Percentiles rank a stretch among this genome's conserved stretches.
phyloP scores from a whole-genome alignment of 192 early-diverging fungal species.

The Coemansia umbellata region DNA sequence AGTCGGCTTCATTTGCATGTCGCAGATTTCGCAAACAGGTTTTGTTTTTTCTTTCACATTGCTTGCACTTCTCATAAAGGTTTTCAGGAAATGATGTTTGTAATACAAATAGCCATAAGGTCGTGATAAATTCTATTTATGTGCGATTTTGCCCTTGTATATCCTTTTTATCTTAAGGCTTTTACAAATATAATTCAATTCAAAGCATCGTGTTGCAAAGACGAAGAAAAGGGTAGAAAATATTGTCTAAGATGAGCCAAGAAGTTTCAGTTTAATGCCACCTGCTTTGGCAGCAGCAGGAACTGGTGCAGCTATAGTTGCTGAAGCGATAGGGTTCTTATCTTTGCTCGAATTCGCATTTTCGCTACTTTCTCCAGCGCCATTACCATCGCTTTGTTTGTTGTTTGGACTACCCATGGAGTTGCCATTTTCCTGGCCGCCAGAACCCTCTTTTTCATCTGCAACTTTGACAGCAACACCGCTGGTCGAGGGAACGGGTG shows the following conservation, averaged over 20 bases:
- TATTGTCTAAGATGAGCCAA: conserved; percentile 8
- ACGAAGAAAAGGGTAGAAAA: neutral
- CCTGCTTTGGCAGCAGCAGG: conserved; percentile 27
- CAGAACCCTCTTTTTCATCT: neutral
- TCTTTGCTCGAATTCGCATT: neutral
- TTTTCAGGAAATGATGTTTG: too few relatives aligned
- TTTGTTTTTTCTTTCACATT: too few relatives aligned
- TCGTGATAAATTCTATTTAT: too few relatives aligned
- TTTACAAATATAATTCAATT: too few relatives aligned
- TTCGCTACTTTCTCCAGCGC: neutral
- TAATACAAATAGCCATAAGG: too few relatives aligned
- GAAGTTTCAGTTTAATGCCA: conserved; percentile 37
- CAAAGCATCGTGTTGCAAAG: neutral
- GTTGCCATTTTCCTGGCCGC: neutral
- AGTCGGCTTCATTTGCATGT: too few relatives aligned
- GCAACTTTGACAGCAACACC: conserved; percentile 14
- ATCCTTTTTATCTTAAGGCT: too few relatives aligned
- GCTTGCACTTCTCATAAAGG: too few relatives aligned
- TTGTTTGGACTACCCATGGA: neutral
- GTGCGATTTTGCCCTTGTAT: too few relatives aligned
- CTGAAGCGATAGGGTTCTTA: neutral
- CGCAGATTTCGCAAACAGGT: too few relatives aligned
- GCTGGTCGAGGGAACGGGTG: conserved; percentile 40
- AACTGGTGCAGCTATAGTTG: conserved; percentile 28
- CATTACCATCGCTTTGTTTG: neutral